Evolutionary conservation across 768 basidiomycete genomes (phyloP), one percentile per base, ranked within the genome.

Genomic region (Porpolomopsis calyptriformis): DNA sequence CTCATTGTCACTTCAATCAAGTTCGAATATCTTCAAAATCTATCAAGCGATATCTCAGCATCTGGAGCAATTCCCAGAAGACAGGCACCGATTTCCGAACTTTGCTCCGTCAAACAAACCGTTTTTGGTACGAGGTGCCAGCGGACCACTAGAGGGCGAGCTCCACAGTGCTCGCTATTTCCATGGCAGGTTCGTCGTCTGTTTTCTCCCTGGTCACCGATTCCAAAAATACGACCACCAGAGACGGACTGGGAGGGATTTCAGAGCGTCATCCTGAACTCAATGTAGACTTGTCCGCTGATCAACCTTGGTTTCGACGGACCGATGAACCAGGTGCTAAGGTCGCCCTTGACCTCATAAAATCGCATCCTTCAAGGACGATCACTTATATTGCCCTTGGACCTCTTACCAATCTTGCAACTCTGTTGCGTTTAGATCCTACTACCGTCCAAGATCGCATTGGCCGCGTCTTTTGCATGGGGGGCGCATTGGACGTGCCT

Each of bases 401-500:
- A 1, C 82, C 85, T 35, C 70, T 87, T 45, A 93, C 90, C 9
- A 90, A 84, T 55, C 70, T 97, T 25, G 87, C 88, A 1, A 64
- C 67, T 26, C 68, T 85, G 48, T 65, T 86, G 59, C 72, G 71
- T 5, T 54, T 67, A 35, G 72, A 87, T 52, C 69, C 73, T 8
- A 57, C 66, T 27, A 64, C 72, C 9, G 67, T 91, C 24, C 62
- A 64, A 6, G 62, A 72, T 10, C 75, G 76, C 35, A 74, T 89
- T 23, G 86, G 80, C 4, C 73, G 80, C n/a, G 66, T 97, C 6
- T 64, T 92, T 18, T 82, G 80, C 59, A 94, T 97, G 90, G 92
- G 92, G n/a, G 92, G 90, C 11, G 85, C 90, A 2, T 60, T 97
- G 19, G 89, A 93, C 52, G 85, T 89, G 25, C 89, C 92, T 0